Percentiles rank a stretch among this genome's conserved stretches.
phyloP scores from a whole-genome alignment of 2,329 filamentous ascomycete species.

The Fusarium sacchari region DNA sequence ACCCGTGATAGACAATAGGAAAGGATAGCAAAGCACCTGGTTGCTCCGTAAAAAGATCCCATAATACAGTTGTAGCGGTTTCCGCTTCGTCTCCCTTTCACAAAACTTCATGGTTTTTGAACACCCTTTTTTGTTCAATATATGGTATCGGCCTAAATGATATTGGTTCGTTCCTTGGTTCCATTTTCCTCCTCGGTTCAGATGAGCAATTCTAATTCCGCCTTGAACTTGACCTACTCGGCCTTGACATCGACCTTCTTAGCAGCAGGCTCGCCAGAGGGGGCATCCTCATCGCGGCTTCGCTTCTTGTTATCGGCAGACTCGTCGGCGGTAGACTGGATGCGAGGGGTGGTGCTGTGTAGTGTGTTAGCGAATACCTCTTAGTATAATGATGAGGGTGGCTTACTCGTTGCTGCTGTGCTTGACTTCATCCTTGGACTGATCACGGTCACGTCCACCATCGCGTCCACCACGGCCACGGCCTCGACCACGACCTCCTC shows the following conservation, averaged over 20 bases:
- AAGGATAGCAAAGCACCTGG: conserved; percentile 31
- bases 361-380: conserved; percentile 25
- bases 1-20: conserved; percentile 23
- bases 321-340: conserved; percentile 57
- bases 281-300: conserved; percentile 62
- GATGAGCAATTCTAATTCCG: conserved; percentile 34
- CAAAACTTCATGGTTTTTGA: background rate
- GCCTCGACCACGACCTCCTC: conserved; percentile 57
- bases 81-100: conserved; percentile 1
- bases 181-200: background rate
- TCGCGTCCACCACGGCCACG: conserved; percentile 53
- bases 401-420: conserved; percentile 44
- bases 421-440: conserved; percentile 41
- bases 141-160: conserved; percentile 36
- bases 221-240: conserved; percentile 64
- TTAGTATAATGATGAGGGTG: background rate
- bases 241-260: conserved; percentile 72
- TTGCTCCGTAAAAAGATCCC: conserved; percentile 35
- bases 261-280: conserved; percentile 57
- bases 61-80: conserved; percentile 39
- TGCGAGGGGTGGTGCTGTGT: conserved; percentile 48
- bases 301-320: conserved; percentile 61
- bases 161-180: background rate
- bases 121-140: conserved; percentile 21
- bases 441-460: conserved; percentile 54